phyloP scores from a whole-genome alignment of 1,139 yeast genomes.

The Zhuliangozyma parablackwelliae region DNA sequence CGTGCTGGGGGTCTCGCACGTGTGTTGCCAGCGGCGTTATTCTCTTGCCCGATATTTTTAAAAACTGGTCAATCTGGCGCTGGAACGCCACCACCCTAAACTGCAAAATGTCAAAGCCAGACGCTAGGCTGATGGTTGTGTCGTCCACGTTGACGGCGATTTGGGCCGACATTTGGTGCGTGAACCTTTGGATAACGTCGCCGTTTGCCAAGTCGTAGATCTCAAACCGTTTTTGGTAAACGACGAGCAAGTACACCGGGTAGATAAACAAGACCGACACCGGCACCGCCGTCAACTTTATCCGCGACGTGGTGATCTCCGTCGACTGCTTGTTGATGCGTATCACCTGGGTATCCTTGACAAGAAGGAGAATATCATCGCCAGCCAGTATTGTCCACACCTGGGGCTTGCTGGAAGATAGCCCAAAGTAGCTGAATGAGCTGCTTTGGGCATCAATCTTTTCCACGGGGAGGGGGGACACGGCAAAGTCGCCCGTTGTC shows the following conservation, averaged over 20 bases:
- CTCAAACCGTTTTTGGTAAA: constrained; percentile 39
- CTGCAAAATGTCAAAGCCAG: constrained; percentile 26
- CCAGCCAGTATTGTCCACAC: constrained; percentile 19
- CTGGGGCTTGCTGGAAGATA: constrained; percentile 18
- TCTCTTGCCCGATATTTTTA: constrained; percentile 21
- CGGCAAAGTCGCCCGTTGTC: constrained; percentile 12
- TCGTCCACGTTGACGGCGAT: constrained; percentile 13
- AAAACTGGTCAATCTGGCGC: constrained; percentile 39
- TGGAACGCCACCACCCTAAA: constrained; percentile 30
- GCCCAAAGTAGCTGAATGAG: constrained; percentile 28
- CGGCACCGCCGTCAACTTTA: constrained; percentile 30
- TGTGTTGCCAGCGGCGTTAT: constrained; percentile 8
- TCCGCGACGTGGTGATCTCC: constrained; percentile 16
- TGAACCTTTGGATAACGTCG: constrained; percentile 35
- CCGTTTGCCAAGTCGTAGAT: constrained; percentile 44
- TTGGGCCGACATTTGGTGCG: constrained; percentile 26
- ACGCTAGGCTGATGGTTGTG: constrained; percentile 20
- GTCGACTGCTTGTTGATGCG: constrained; percentile 11
- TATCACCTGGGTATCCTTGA: constrained; percentile 26
- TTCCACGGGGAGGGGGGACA: constrained; percentile 13
- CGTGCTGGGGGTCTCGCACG: constrained; percentile 24
- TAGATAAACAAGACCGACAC: constrained; percentile 27
- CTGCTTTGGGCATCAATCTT: constrained; percentile 14
- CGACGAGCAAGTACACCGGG: constrained; percentile 45
- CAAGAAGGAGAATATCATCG: constrained; percentile 17